These are phyloP conservation scores for Alternaria solani DNA, from an alignment of 2,329 filamentous ascomycete genomes.

Conservation along the genomic window DNA sequence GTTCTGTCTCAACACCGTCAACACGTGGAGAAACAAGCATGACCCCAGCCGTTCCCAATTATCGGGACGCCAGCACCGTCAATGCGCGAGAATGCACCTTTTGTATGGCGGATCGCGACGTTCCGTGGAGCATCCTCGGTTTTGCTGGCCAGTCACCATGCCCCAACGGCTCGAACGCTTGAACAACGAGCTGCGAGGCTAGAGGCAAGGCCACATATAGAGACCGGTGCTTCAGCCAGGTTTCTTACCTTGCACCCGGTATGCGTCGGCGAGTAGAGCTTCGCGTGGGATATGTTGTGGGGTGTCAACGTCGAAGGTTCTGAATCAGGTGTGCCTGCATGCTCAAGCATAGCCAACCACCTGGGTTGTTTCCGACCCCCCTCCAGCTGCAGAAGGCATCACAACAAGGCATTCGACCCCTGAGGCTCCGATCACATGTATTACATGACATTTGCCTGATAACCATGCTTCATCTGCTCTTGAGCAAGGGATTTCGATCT, in stretches of 20 bases:
- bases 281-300: neutral
- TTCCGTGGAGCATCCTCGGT: conserved; percentile 4
- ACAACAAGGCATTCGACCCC: conserved; percentile 13
- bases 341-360: conserved; percentile 14
- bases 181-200: conserved; percentile 7
- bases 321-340: conserved; percentile 14
- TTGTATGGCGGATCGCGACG: conserved; percentile 3
- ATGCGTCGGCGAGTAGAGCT: neutral
- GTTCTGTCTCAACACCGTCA: conserved; percentile 21
- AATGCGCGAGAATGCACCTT: conserved; percentile 6
- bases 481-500: conserved; percentile 11
- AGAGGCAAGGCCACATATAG: neutral
- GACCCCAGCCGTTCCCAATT: neutral
- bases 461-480: conserved; percentile 6
- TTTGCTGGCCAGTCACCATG: conserved; percentile 2
- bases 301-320: conserved; percentile 4
- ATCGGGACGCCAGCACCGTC: conserved; percentile 1
- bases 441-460: conserved; percentile 12
- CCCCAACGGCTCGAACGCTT: conserved; percentile 5
- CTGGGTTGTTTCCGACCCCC: conserved; percentile 13
- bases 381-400: conserved; percentile 12
- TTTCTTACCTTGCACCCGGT: neutral
- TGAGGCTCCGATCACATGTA: conserved; percentile 14
- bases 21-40: conserved; percentile 1
- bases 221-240: conserved; percentile 1